phyloP scores from a whole-genome alignment of 306 rosid species.

The Dalbergia oliveri region DNA sequence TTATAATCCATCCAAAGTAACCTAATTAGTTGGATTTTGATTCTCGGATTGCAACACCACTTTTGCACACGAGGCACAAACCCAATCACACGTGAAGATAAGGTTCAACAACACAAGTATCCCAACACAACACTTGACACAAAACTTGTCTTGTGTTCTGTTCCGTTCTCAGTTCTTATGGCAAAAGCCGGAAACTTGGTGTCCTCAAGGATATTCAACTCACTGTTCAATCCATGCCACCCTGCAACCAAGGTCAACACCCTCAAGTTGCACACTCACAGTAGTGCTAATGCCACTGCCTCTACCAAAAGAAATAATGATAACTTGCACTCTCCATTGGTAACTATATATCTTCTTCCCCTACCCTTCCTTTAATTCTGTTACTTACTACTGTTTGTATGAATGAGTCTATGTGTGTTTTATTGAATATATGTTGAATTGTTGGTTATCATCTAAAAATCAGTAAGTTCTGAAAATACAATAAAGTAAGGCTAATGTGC shows the following conservation, averaged over 20 bases:
- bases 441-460: background rate
- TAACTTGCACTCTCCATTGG: conserved; percentile 50
- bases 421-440: conserved; percentile 5
- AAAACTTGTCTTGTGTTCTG: background rate
- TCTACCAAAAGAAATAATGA: conserved; percentile 51
- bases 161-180: conserved; percentile 34
- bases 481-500: background rate
- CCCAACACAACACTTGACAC: background rate
- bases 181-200: conserved; percentile 52
- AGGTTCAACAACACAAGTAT: background rate
- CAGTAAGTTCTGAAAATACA: background rate
- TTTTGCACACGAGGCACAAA: conserved; percentile 1
- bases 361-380: background rate
- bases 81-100: conserved; percentile 1
- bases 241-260: conserved; percentile 18
- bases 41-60: background rate
- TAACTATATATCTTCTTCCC: conserved; percentile 15
- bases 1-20: too few relatives aligned
- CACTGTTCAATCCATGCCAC: conserved; percentile 43
- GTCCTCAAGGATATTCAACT: conserved; percentile 27
- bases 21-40: background rate
- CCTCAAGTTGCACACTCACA: conserved; percentile 43
- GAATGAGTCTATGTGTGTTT: background rate
- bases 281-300: conserved; percentile 6
- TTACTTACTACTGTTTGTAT: background rate